Evolutionary conservation across 2,329 filamentous ascomycete genomes (phyloP).

Genomic region (Colletotrichum sp.): DNA sequence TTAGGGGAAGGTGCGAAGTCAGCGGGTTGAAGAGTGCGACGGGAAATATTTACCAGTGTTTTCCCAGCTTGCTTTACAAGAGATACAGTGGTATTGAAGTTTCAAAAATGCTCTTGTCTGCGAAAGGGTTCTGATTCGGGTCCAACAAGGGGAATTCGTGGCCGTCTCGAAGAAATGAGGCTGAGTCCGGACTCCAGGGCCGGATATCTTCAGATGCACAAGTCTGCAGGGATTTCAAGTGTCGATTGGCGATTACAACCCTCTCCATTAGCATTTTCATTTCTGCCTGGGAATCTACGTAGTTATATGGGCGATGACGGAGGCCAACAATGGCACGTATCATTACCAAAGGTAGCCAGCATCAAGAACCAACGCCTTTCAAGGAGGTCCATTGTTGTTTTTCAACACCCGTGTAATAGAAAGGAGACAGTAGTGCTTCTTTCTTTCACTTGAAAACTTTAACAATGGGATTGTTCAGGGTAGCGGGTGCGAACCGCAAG

Average conservation of each 20-base stretch:
- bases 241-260: not conserved
- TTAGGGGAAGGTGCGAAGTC: not conserved
- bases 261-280: rapidly evolving
- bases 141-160: rapidly evolving
- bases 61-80: not conserved
- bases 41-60: not conserved
- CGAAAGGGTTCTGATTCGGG: not conserved
- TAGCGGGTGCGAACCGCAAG: not conserved
- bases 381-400: not conserved
- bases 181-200: not conserved
- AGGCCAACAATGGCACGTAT: not conserved
- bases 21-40: not conserved
- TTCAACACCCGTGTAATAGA: not conserved
- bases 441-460: not conserved
- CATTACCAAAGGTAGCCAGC: not conserved
- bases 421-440: not conserved
- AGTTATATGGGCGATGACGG: not conserved
- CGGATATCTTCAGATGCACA: not conserved
- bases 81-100: not conserved
- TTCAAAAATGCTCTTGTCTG: not conserved
- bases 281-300: not conserved
- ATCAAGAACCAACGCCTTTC: not conserved
- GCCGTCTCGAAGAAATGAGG: not conserved
- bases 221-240: not conserved
- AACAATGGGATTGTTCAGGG: not conserved